Base-by-base conservation (phyloP, 2,329 filamentous ascomycete genomes). In the Nemania sp. region DNA sequence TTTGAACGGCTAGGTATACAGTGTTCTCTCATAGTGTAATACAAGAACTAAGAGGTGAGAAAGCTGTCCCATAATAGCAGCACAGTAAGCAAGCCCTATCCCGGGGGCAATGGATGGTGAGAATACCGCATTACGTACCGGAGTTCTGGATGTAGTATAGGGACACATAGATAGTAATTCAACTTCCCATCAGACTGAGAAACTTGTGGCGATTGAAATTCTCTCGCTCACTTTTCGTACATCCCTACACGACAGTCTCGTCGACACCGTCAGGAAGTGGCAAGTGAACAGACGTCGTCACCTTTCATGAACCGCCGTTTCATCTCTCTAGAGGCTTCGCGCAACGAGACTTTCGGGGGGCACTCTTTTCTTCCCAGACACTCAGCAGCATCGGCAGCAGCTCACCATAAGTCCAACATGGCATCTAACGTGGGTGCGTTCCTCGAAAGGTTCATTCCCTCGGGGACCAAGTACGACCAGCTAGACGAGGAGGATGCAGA, bases 241-340 rank as follows among this genome's bases (percentile, higher is more conserved):
- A 43, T 47, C 3, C n/a, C 12, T 15, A 29, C 2, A 1, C 18
- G 42, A 45, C n/a, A 45, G 3, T 35, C 40, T 52, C 50, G 35
- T 54, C 35, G 37, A 47, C 43, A 18, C 6, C 17, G 47, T 21
- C 20, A 43, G 39, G 25, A 48, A 40, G 32, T 32, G 29, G 32
- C 40, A 53, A 17, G 25, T 21, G 13, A 37, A 12, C 29, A 29
- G 37, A 49, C 43, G 34, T 47, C 34, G 48, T 50, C 32, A 34
- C 37, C 9, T 34, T 65, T 65, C 35, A 65, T 65, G 63, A 65
- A 61, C 47, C 63, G 63, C n/a, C 63, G 63, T 29, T 51, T 60
- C 39, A 51, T 65, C 42, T 65, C 60, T 29, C 35, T 63, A 37
- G 63, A 65, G 32, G 51, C 57, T 29, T 65, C 63, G 51, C 63